Conservation (phyloP, 108 stramenopile genomes). For the Pseudonitzschia multiseries region DNA sequence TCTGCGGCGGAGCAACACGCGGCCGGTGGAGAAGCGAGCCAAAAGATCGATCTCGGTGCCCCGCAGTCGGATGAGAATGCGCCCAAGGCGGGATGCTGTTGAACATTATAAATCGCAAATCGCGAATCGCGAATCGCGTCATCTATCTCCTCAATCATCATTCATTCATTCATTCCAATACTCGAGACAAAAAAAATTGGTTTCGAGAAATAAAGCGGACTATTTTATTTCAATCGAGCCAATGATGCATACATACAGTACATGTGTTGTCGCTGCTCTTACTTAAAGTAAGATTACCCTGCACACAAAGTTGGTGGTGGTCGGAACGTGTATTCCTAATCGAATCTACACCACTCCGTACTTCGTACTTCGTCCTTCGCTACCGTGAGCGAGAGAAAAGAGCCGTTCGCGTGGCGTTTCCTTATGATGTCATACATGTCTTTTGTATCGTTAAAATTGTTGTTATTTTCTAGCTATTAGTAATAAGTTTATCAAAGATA, state of each 20-base stretch:
- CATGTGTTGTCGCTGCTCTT: background rate
- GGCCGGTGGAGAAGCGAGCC: constrained; percentile 16
- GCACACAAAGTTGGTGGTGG: background rate
- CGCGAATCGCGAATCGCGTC: background rate
- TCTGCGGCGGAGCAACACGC: constrained; percentile 28
- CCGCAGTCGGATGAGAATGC: constrained; percentile 12
- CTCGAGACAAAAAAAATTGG: background rate
- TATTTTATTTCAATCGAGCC: background rate
- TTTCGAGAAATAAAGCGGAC: background rate
- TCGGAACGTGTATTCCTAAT: background rate
- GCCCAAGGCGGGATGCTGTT: constrained; percentile 33
- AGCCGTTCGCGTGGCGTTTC: background rate
- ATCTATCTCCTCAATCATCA: background rate
- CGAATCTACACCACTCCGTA: background rate
- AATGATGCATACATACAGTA: constrained; percentile 4
- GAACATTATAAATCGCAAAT: too few species aligned
- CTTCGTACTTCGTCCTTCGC: constrained; percentile 1
- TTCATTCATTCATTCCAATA: background rate
- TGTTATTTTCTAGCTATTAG: constrained; percentile 12
- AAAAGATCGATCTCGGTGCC: constrained; percentile 30
- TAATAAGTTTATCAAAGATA: background rate
- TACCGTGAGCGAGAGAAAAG: constrained; percentile 10
- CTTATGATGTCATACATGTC: constrained; percentile 18
- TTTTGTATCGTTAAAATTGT: constrained; percentile 15
- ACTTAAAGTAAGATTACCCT: too few species aligned